Evolutionary conservation across 2,329 filamentous ascomycete genomes (phyloP), one percentile per base, ranked within the genome.

Genomic region (Pyrenochaeta sp.): DNA sequence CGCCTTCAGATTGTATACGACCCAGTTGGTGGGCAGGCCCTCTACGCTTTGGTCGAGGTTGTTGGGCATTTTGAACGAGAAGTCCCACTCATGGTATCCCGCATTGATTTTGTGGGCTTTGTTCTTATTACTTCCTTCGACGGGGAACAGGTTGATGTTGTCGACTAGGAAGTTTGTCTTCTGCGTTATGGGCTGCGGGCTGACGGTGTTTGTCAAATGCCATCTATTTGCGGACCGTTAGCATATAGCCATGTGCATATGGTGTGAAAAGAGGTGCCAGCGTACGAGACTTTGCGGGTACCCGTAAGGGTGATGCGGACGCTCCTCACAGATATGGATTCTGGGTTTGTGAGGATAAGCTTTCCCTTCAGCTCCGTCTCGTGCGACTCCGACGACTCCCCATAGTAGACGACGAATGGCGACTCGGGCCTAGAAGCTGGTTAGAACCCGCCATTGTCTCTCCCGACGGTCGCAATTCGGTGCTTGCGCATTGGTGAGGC

Each of bases 1-100:
- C 1, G 94, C 95, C 78, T 96, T 96, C 72, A 99, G 84, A 65
- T 91, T 89, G 79, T 98, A 99, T 47, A 92, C 90, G 59, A 98
- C 89, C 79, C 90, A 94, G 15, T 91, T 93, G 68, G 96, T 91
- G 54, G 86, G 85, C 55, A 98, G 82, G 3, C 95, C 95, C 79
- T 98, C 95, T 40, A 99, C 87, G 72, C 92, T 97, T 83, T 98
- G 95, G 19, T 92, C 86, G 73, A 86, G 76, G 32, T 75, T 73
- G 10, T 75, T 77, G 12, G 78, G 76, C 65, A 84, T 75, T 58
- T 76, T 77, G 68, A 83, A 83, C 60, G 79, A 78, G 66, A 83
- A 84, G 30, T 79, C 77, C 81, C 81, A 83, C 68, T 82, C 81
- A 63, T 83, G 80, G 51, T 75, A 66, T 28, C 82, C 82, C 5